Base-by-base conservation (phyloP, 306 rosid species). In the Cucurbita pepo region DNA sequence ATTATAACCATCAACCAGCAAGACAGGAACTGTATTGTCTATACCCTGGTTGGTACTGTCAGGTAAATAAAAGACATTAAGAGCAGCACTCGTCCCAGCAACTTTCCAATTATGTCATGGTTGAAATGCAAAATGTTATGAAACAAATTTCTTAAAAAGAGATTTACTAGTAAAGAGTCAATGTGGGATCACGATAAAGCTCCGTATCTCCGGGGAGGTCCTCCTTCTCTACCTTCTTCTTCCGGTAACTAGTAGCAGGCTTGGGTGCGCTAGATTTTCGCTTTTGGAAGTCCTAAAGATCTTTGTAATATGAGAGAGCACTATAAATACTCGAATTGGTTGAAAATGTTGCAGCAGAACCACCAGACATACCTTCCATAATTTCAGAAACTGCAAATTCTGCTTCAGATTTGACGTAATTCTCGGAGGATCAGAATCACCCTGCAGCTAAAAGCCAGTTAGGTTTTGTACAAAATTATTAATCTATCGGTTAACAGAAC, bases 1-100 rank as follows among this genome's bases (percentile, higher is more conserved):
- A 79, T 93, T 93, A 73, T 93, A 93, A 21, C 98, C 97, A 82
- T 93, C 96, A 5, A 88, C 98, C 73, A 90, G 96, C 88, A 93
- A 81, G 5, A 93, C 96, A 41, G 94, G 98, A 59, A 83, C 87
- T 0, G 90, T 94, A 47, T 55, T 69, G 59, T 88, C 88, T 59
- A 86, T n/a, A 38, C 91, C 97, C 85, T 79, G 88, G 79, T 90
- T 82, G 50, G 98, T 88, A 78, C 96, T 90, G 92, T 56, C 59
- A 54, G 48, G 44, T 14, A 74, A 38, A 45, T 50, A 76, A 21
- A 82, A 74, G 41, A 63, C 69, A 37, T 55, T 77, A 77, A 18
- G 56, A 38, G 44, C 44, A 25, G 65, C 48, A 55, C 44, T 34
- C 36, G 65, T 54, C 54, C 70, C 51, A 59, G 55, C 73, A 75